Evolutionary conservation across 148 eudicot genomes (phyloP), one percentile per base, ranked within the genome.

Genomic region (Chenopodium berlandieri): DNA sequence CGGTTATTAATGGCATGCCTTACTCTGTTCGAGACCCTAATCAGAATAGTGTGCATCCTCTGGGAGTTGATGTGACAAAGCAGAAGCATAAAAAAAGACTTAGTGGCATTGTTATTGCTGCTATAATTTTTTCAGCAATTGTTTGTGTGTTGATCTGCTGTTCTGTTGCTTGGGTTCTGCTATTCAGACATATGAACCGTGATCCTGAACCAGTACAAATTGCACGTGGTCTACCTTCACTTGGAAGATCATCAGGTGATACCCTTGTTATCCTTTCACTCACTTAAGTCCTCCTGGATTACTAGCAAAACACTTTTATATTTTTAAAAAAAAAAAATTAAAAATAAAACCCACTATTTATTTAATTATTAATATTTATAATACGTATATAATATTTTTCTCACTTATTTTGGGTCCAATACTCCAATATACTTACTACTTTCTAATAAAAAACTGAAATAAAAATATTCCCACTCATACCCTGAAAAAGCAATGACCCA

Each of bases 191-290:
- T 77, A 90, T 85, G 81, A 85, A 84, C 50, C 81, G 2, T 50
- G 75, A 69, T 9, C 54, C 32, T 73, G 90, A 80, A 73, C 75
- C 82, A 78, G 86, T 81, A 9, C 71, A 80, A 32, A 83, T 84
- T 85, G 89, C 94, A 86, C 87, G 81, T 64, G 84, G 83, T 69
- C 66, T 82, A 58, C 74, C 88, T 84, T 91, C 94, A 71, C 88
- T 88, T 52, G 86, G 90, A 71, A 92, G 95, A 85, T 88, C 94
- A 79, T 88, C 97, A 85, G 98, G 98, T 95, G 86, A 88, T 48
- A 47, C 76, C 76, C 60, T 47, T 73, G 19, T 74, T 48, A 27
- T 12, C 13, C 81, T 69, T 64, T 67, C 16, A 14, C 79, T 27
- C 1, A 16, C 44, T 40, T 40, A 6, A 40, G 44, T 40, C 44